Percentiles rank a stretch among this genome's conserved stretches.
phyloP scores from a whole-genome alignment of 2,329 filamentous ascomycete species.

The Arthroderma uncinatum region DNA sequence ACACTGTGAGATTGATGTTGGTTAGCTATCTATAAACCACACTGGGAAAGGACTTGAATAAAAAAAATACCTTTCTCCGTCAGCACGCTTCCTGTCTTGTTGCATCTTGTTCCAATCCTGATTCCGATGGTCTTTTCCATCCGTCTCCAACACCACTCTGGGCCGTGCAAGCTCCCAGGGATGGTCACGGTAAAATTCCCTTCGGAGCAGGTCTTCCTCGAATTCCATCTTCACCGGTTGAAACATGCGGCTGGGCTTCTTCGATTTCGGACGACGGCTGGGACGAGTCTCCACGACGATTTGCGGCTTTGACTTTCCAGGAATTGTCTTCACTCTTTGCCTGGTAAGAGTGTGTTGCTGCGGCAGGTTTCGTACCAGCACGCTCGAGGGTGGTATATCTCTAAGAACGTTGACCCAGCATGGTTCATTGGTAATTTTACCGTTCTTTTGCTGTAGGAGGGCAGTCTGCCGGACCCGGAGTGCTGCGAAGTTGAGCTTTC shows the following conservation, averaged over 20 bases:
- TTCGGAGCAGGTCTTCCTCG: conserved; percentile 70
- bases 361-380: conserved; percentile 48
- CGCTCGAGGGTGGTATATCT: conserved; percentile 49
- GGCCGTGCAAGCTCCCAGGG: conserved; percentile 94
- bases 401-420: conserved; percentile 48
- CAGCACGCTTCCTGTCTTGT: conserved; percentile 64
- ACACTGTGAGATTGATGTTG: conserved; percentile 49
- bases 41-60: background rate
- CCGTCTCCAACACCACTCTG: conserved; percentile 68
- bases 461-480: conserved; percentile 36
- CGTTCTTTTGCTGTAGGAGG: conserved; percentile 28
- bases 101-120: conserved; percentile 70
- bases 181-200: conserved; percentile 81
- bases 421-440: conserved; percentile 28
- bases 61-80: conserved; percentile 64
- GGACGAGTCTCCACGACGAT: conserved; percentile 28
- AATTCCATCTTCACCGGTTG: conserved; percentile 67
- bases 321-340: conserved; percentile 23
- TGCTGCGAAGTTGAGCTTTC: conserved; percentile 38
- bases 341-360: conserved; percentile 35
- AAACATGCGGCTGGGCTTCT: conserved; percentile 65
- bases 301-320: conserved; percentile 21
- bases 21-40: background rate
- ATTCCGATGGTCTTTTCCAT: conserved; percentile 66
- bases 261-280: conserved; percentile 35